Conservation (phyloP, 75 land plant genomes). For the Larix kaempferi region DNA sequence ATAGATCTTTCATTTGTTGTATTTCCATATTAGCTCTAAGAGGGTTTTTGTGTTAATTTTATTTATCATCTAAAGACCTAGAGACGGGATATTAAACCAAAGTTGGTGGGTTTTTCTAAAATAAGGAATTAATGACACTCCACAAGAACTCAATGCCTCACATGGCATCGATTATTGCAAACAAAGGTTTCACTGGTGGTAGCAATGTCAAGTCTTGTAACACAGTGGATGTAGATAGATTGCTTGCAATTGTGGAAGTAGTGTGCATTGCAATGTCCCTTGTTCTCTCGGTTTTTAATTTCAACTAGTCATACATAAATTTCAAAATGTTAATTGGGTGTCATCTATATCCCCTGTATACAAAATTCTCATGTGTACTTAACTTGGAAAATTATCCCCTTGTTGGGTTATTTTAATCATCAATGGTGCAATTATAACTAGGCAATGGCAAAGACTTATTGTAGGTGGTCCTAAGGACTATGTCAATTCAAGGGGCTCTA, state of each 20-base stretch:
- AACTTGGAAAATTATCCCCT: constrained; percentile 33
- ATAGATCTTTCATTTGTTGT: background rate
- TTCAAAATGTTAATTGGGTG: background rate
- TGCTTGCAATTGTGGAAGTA: constrained; percentile 31
- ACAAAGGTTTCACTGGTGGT: background rate
- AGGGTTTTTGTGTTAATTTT: background rate
- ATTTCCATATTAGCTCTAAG: no score
- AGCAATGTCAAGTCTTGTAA: background rate
- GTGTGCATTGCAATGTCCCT: constrained; percentile 24
- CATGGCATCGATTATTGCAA: background rate
- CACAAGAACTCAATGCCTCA: background rate
- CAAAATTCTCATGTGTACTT: constrained; percentile 15
- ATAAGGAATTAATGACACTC: background rate
- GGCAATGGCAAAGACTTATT: constrained; percentile 44
- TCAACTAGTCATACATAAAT: no score
- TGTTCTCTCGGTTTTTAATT: constrained; percentile 9
- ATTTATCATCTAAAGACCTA: background rate
- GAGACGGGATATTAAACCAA: background rate
- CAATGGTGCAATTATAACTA: constrained; percentile 42
- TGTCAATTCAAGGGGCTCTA: background rate
- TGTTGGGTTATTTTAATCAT: constrained; percentile 51
- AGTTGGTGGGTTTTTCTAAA: background rate
- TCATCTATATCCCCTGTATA: no score
- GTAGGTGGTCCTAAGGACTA: constrained; percentile 3
- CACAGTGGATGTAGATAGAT: background rate